Percentiles rank a stretch among this genome's conserved stretches.
Evolutionary conservation across 768 basidiomycete genomes (phyloP).

Genomic region (Podaxis rugospora): DNA sequence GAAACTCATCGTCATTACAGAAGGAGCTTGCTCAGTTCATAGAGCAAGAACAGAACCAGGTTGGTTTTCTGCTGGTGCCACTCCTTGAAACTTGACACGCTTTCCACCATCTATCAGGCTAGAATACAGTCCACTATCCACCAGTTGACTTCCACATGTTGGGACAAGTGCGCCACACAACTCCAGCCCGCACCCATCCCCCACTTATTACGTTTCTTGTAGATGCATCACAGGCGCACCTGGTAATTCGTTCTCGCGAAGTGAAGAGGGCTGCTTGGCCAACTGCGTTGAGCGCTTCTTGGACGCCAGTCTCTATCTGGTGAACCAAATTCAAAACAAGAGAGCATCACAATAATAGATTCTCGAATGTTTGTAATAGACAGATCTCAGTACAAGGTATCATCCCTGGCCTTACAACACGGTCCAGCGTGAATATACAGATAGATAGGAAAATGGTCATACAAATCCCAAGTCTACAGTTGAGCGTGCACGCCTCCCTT

Average conservation of each 20-base stretch:
- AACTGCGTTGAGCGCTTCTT: conserved; percentile 94
- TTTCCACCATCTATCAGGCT: conserved; percentile 26
- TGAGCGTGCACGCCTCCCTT: conserved; percentile 12
- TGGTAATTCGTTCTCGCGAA: conserved; percentile 70
- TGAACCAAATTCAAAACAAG: conserved; percentile 59
- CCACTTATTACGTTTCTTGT: conserved; percentile 5
- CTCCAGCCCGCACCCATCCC: background rate
- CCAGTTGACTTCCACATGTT: conserved; percentile 78
- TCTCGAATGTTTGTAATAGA: background rate
- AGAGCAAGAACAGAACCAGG: conserved; percentile 79
- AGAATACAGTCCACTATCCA: conserved; percentile 67
- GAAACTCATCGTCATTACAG: conserved; percentile 32
- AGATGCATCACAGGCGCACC: conserved; percentile 83
- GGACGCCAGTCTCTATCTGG: conserved; percentile 80
- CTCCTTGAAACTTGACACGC: conserved; percentile 3
- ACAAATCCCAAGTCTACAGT: conserved; percentile 12
- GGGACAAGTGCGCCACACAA: conserved; percentile 76
- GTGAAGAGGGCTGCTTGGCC: conserved; percentile 76
- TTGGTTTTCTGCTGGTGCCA: conserved; percentile 26
- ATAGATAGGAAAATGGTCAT: background rate
- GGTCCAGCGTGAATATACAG: conserved; percentile 11
- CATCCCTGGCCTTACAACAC: conserved; percentile 14
- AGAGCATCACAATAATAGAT: background rate
- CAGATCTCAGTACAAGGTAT: conserved; percentile 7
- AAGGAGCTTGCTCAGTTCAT: conserved; percentile 80